A percentile compares a stretch with the other conserved stretches of the same genome.
phyloP scores from a whole-genome alignment of 1,284 basidiomycete species.

The Ceratobasidium sp. region DNA sequence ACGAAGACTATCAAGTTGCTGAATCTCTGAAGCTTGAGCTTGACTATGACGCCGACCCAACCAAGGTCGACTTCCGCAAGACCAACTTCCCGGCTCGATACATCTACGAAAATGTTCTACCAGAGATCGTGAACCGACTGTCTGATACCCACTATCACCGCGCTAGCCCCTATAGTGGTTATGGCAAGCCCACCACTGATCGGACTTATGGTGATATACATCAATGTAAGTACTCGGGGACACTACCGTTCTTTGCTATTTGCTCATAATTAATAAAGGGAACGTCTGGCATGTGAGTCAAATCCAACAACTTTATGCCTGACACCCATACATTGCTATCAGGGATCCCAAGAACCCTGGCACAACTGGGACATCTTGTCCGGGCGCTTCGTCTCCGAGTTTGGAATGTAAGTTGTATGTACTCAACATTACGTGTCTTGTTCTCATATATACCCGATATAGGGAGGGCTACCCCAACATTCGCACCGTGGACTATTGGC shows the following conservation, averaged over 20 bases:
- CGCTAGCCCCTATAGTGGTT: slow-evolving; percentile 66
- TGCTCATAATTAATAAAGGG: slow-evolving; percentile 67
- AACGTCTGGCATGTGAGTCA: slow-evolving; percentile 62
- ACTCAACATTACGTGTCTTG: slow-evolving; percentile 64
- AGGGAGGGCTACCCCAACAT: slow-evolving; percentile 78
- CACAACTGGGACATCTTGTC: slow-evolving; percentile 65
- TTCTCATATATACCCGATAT: slow-evolving; percentile 87
- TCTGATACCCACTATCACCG: slow-evolving; percentile 71
- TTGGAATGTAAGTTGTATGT: slow-evolving; percentile 58
- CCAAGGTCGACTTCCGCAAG: slow-evolving; percentile 74
- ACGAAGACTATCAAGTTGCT: slow-evolving; percentile 71
- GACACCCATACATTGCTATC: not conserved
- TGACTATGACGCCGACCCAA: slow-evolving; percentile 75
- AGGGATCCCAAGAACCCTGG: slow-evolving; percentile 83
- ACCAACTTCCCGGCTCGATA: slow-evolving; percentile 66
- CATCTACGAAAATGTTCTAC: slow-evolving; percentile 64
- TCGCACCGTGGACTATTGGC: slow-evolving; percentile 63
- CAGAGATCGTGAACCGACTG: slow-evolving; percentile 55
- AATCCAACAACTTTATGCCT: slow-evolving; percentile 60
- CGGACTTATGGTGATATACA: slow-evolving; percentile 46
- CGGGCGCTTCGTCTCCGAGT: slow-evolving; percentile 66
- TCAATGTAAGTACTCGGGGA: slow-evolving; percentile 56
- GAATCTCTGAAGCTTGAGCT: slow-evolving; percentile 77
- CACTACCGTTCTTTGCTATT: slow-evolving; percentile 60
- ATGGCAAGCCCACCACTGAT: slow-evolving; percentile 61